Evolutionary conservation across 148 eudicot species (phyloP), one percentile per base, ranked within the genome.

Genomic region (Suaeda aralocaspica): DNA sequence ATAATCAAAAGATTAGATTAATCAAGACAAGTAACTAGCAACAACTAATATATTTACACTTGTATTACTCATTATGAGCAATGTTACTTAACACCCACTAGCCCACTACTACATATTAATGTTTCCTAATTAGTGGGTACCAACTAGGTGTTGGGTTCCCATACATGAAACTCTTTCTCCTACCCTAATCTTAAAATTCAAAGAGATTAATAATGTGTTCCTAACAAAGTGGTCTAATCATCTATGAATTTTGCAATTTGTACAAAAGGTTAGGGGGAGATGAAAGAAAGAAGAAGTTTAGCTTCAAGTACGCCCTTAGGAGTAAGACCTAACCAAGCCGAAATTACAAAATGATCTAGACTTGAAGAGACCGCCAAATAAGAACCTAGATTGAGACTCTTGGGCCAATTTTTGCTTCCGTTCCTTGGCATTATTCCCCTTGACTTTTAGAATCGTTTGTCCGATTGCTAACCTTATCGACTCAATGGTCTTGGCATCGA

Each of bases 301-400:
- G 16, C 2, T 31, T 28, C 9, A 26, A 30, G 0, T 29, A 9
- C 2, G 42, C 72, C 8, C 41, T 8, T 71, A 92, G 61, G 92
- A 81, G 82, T 90, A 85, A 16, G 98, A 93, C 64, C 91, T 81
- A 73, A 90, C 84, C 82, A 90, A 75, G 22, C 98, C 92, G 68
- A 92, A 88, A 69, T 90, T 90, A 41, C 84, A 82, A 64, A 92
- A 90, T 4, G 98, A 92, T 80, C 86, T 79, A n/a, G 96, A 88
- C 81, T 88, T 92, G 69, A 92, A 92, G 19, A 92, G 90, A 42
- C 92, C 89, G 10, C 98, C 85, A 46, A 92, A 92, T 21, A 92
- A 82, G 79, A 80, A 85, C 70, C 86, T 70, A n/a, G 92, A 84
- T 31, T 91, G 92, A 13, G 92, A 86, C 70, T 88, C 92, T 79